Evolutionary conservation across 164 flowering plant genomes (phyloP).

Genomic region (Vitis amurensis): DNA sequence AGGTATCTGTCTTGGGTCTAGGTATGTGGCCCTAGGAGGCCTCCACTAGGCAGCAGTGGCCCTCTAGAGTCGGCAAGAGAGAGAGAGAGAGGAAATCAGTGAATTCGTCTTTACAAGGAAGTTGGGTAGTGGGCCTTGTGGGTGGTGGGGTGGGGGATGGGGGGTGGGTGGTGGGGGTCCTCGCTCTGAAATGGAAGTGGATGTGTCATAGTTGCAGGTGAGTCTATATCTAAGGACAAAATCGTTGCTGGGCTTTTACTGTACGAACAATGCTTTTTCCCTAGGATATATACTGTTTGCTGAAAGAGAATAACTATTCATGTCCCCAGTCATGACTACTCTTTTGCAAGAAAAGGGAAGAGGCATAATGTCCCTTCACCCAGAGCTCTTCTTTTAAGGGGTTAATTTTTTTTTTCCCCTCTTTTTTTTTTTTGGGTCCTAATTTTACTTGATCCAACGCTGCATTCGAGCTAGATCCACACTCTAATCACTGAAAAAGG

Average conservation of each 20-base stretch:
- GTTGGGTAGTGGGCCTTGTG: neutral
- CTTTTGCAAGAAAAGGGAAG: conserved; percentile 13
- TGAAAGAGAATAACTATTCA: conserved; percentile 23
- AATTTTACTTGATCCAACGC: neutral
- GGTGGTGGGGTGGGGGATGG: neutral
- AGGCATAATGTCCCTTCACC: conserved; percentile 8
- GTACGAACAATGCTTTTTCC: conserved; percentile 12
- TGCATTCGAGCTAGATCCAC: neutral
- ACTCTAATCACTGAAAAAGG: no score
- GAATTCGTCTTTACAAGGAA: neutral
- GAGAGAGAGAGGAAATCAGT: neutral
- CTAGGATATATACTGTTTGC: conserved; percentile 18
- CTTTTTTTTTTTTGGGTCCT: neutral
- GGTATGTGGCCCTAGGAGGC: no score
- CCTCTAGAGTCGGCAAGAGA: neutral
- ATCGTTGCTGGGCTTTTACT: conserved; percentile 16
- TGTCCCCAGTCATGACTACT: conserved; percentile 8
- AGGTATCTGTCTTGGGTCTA: no score
- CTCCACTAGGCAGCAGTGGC: no score
- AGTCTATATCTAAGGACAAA: conserved; percentile 16
- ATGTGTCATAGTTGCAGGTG: conserved; percentile 18
- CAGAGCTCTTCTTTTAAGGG: conserved; percentile 26
- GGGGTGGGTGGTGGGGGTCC: conserved; percentile 11
- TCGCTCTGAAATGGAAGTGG: conserved; percentile 22
- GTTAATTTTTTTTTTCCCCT: neutral